Percentiles rank a stretch among this genome's conserved stretches.
These are phyloP conservation scores for Echium plantagineum DNA, from an alignment of 257 asterid species.

Conservation along the genomic window DNA sequence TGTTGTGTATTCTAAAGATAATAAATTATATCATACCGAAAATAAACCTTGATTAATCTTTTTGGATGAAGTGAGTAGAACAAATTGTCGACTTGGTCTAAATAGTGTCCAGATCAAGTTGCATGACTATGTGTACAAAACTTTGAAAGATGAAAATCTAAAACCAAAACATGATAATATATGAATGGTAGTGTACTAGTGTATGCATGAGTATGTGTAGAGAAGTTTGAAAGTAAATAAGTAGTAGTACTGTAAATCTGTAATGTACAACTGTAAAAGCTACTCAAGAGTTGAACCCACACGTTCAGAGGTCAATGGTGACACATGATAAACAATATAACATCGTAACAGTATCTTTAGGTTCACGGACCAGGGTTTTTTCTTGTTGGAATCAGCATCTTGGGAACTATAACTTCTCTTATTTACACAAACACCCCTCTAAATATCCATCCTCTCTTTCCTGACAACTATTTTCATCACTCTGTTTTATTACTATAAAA, in stretches of 20 bases:
- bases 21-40: too few relatives aligned
- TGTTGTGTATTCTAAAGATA: too few relatives aligned
- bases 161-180: too few relatives aligned
- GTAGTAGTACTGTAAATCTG: neutral
- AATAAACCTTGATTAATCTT: too few relatives aligned
- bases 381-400: slow-evolving; percentile 10
- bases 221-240: too few relatives aligned
- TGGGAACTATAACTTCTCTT: slow-evolving; percentile 28
- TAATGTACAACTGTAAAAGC: neutral
- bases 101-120: too few relatives aligned
- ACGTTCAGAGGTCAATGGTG: neutral
- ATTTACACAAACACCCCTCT: neutral
- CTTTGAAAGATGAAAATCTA: too few relatives aligned
- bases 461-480: neutral
- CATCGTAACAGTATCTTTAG: neutral
- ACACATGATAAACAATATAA: neutral
- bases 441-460: neutral
- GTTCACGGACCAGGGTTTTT: neutral
- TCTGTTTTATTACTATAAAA: neutral
- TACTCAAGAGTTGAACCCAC: neutral
- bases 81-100: too few relatives aligned
- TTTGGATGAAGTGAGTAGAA: too few relatives aligned
- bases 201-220: too few relatives aligned
- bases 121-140: too few relatives aligned
- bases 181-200: too few relatives aligned